phyloP scores from a whole-genome alignment of 768 basidiomycete species.

The Lyophyllum shimeji region DNA sequence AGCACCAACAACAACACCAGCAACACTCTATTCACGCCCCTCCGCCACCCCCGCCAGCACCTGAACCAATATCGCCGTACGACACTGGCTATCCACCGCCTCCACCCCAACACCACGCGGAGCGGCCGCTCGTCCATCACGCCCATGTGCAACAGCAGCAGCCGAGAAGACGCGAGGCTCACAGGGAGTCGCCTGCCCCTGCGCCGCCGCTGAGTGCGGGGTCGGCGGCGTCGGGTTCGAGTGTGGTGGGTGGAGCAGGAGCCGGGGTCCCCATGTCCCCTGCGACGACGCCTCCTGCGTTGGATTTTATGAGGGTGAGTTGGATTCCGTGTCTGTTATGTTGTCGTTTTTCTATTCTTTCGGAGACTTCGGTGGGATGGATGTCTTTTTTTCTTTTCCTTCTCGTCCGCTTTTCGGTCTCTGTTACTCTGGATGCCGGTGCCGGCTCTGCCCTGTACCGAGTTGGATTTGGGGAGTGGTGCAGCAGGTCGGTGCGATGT shows the following conservation, averaged over 20 bases:
- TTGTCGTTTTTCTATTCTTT: background rate
- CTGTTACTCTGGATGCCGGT: too few relatives aligned
- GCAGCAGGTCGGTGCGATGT: too few relatives aligned
- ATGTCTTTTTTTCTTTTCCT: too few relatives aligned
- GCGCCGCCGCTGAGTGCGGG: background rate
- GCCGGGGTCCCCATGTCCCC: background rate
- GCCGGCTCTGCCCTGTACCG: too few relatives aligned
- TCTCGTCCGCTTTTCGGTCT: too few relatives aligned
- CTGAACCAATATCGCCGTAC: background rate
- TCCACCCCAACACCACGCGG: background rate
- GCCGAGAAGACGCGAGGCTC: background rate
- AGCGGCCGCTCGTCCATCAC: background rate
- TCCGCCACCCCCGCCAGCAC: constrained; percentile 8
- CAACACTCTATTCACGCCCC: constrained; percentile 1
- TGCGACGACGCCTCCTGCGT: constrained; percentile 10
- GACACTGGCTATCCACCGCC: background rate
- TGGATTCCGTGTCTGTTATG: background rate
- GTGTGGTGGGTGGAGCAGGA: background rate
- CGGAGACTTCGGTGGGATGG: background rate
- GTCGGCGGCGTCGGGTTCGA: background rate
- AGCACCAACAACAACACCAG: background rate
- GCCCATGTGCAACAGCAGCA: constrained; percentile 8
- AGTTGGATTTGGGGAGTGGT: too few relatives aligned
- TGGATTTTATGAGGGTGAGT: constrained; percentile 31
- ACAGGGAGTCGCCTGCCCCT: background rate